Percentiles rank a stretch among this genome's conserved stretches.
Conservation (phyloP, 805 yeast species). For the Saccharomycopsis sp. region DNA sequence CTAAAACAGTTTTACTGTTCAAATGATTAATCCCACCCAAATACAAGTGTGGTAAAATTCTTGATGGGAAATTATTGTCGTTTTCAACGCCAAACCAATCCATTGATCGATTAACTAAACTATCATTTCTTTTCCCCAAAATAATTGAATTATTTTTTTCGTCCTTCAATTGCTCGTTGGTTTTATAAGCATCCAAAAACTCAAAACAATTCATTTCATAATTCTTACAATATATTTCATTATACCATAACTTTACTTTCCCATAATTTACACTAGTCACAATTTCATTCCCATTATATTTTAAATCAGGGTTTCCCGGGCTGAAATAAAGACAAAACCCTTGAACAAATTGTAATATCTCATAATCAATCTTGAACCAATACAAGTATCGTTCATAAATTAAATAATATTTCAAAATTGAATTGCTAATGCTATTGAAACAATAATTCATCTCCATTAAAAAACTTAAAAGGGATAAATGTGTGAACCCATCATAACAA, state of each 20-base stretch:
- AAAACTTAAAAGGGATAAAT: slow-evolving; percentile 70
- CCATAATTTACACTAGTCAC: slow-evolving; percentile 8
- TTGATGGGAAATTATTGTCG: slow-evolving; percentile 73
- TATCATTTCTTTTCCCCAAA: slow-evolving; percentile 18
- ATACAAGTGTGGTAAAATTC: slow-evolving; percentile 75
- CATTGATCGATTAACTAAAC: slow-evolving; percentile 25
- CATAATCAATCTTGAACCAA: slow-evolving; percentile 74
- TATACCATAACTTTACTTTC: slow-evolving; percentile 16
- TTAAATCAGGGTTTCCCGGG: slow-evolving; percentile 33
- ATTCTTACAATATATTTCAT: slow-evolving; percentile 8
- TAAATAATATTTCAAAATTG: slow-evolving; percentile 57
- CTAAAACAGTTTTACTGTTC: slow-evolving; percentile 55
- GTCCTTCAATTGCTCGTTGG: slow-evolving; percentile 3
- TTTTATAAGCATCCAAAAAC: slow-evolving; percentile 12
- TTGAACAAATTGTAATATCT: slow-evolving; percentile 59
- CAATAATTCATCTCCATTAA: slow-evolving; percentile 60
- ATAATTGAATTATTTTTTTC: slow-evolving; percentile 8
- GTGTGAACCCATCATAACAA: slow-evolving; percentile 92
- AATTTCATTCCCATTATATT: background rate
- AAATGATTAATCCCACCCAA: slow-evolving; percentile 86
- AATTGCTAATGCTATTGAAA: slow-evolving; percentile 51
- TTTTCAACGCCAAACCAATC: slow-evolving; percentile 29
- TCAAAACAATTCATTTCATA: slow-evolving; percentile 14
- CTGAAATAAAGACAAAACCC: slow-evolving; percentile 52
- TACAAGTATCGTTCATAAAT: slow-evolving; percentile 73